Conservation (phyloP, 163 green algal genomes). For the Chloromonas sp. region DNA sequence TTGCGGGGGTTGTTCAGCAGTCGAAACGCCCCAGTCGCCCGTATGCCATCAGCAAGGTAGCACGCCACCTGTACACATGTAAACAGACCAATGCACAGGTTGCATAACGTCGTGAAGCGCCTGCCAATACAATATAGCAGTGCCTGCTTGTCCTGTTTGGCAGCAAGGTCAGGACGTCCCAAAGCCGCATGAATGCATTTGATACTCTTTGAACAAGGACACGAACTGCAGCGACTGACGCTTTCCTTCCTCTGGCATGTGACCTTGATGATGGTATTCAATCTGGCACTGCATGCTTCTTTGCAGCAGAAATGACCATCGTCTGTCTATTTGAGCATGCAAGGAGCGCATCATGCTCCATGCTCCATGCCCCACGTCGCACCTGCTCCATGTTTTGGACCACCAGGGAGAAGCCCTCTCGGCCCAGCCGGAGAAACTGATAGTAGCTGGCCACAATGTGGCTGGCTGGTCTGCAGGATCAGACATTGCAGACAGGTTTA, state of each 20-base stretch:
- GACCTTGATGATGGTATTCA: neutral
- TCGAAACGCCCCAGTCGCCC: slow-evolving; percentile 30
- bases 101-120: too few relatives aligned
- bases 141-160: too few relatives aligned
- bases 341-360: neutral
- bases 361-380: neutral
- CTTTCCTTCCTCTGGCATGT: too few relatives aligned
- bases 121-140: too few relatives aligned
- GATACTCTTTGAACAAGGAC: too few relatives aligned
- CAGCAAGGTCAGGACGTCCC: too few relatives aligned
- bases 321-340: neutral
- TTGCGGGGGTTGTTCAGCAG: slow-evolving; percentile 43
- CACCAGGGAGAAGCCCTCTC: slow-evolving; percentile 51
- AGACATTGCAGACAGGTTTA: neutral
- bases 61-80: slow-evolving; percentile 20
- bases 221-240: too few relatives aligned
- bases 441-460: slow-evolving; percentile 63
- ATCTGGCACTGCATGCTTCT: neutral
- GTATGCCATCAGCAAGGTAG: slow-evolving; percentile 31
- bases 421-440: slow-evolving; percentile 59
- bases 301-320: neutral
- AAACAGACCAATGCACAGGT: too few relatives aligned
- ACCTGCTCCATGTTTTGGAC: slow-evolving; percentile 46
- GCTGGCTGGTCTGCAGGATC: slow-evolving; percentile 26
- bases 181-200: too few relatives aligned